A percentile compares a stretch with the other conserved stretches of the same genome.
phyloP scores from a whole-genome alignment of 805 yeast genomes.

The Candida pini region DNA sequence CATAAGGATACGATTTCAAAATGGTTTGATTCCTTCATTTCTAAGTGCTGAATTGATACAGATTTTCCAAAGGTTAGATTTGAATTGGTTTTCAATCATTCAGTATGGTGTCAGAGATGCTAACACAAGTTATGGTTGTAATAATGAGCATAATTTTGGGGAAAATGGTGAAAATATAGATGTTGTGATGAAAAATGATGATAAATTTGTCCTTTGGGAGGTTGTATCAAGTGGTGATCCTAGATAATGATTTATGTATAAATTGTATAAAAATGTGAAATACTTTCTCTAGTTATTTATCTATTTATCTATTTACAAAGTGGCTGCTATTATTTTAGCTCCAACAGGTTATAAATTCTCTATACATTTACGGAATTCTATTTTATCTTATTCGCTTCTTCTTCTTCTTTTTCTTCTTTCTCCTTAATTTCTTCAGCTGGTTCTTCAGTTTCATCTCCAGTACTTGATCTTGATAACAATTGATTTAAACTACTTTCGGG shows the following conservation, averaged over 20 bases:
- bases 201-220: conserved; percentile 24
- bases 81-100: conserved; percentile 22
- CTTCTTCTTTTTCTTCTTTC: conserved; percentile 7
- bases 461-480: conserved; percentile 30
- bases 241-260: conserved; percentile 5
- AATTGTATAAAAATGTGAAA: background rate
- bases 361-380: background rate
- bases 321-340: background rate
- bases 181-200: conserved; percentile 13
- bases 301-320: background rate
- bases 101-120: conserved; percentile 26
- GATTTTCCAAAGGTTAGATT: background rate
- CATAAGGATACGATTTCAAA: conserved; percentile 9
- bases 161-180: conserved; percentile 27
- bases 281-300: background rate
- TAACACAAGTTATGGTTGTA: conserved; percentile 20
- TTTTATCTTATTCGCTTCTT: conserved; percentile 1
- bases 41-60: conserved; percentile 2
- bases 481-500: conserved; percentile 40
- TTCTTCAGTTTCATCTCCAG: conserved; percentile 22
- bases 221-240: conserved; percentile 26
- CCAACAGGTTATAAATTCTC: background rate
- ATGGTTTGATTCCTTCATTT: conserved; percentile 15
- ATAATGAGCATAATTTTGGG: conserved; percentile 23
- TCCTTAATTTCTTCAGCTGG: no score